These are phyloP conservation scores for Batkoa obscura DNA, from an alignment of 371 early-diverging fungal species.

Conservation along the genomic window DNA sequence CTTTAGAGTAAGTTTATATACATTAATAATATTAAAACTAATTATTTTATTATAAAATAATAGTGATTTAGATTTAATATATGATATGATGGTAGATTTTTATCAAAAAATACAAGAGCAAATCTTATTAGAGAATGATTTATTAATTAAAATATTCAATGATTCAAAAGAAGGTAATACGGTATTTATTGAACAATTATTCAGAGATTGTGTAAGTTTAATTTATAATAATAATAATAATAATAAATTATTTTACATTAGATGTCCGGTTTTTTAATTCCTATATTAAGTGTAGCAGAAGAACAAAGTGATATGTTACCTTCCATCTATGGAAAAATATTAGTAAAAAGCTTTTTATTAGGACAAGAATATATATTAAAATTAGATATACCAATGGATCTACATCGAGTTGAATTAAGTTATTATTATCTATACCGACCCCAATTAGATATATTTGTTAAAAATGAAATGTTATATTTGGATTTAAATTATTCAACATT, in stretches of 20 bases:
- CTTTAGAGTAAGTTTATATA: neutral
- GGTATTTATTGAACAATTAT: neutral
- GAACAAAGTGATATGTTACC: conserved; percentile 4
- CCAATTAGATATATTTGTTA: neutral
- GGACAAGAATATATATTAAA: neutral
- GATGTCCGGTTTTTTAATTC: neutral
- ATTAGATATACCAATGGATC: neutral
- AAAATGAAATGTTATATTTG: neutral
- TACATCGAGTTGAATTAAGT: neutral
- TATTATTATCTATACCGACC: neutral
- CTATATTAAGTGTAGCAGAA: neutral
- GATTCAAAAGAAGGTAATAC: conserved; percentile 1
- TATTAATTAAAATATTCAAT: neutral
- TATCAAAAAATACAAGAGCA: neutral
- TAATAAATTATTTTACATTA: too few species aligned
- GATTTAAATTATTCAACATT: neutral
- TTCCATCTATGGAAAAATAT: neutral
- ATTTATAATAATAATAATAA: too few species aligned
- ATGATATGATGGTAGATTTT: neutral
- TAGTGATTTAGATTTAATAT: neutral
- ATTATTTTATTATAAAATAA: too few species aligned
- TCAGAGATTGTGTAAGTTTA: neutral
- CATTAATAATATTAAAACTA: too few species aligned
- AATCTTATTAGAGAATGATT: neutral
- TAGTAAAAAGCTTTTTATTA: neutral